Base-by-base conservation (phyloP, 176 grass and related monocot species). In the Otatea glauca region DNA sequence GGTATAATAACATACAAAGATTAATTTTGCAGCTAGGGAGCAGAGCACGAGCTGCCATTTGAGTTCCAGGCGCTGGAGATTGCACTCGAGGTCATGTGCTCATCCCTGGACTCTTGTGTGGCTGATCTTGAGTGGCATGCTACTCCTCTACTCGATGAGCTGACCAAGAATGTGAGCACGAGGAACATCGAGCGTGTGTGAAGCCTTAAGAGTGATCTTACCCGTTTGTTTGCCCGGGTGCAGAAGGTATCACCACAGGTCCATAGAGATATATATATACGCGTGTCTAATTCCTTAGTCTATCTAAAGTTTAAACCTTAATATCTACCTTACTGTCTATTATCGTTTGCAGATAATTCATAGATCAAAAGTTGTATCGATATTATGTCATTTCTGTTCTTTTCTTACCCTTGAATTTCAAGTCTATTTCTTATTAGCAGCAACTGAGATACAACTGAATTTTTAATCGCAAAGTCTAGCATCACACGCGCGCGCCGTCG, bases 11-110 rank as follows among this genome's bases (percentile, higher is more conserved):
- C 1, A 32, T 74, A 72, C 16, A 65, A 58, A 42, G 45, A 41
- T 79, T 89, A 35, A 42, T 85, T 80, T 4, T 90, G 71, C 88
- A 99, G 93, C 91, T 66, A 96, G 96, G 78, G 96, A 96, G 86
- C 77, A 68, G 93, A 92, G 82, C 88, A 89, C 5, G 90, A 96
- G 77, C 76, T 99, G 65, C 93, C 97, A 2, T 99, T 99, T 59
- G 97, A 99, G 78, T 99, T 99, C 75, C 93, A 99, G 85, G 96
- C 96, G n/a, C 86, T 99, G 60, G 96, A 99, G 88, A 48, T 99
- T 17, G 93, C 91, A 4, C 88, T 96, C 0, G 93, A 96, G 85
- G 65, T 81, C 43, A 88, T 92, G 16, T 99, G 96, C 74, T 84
- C 78, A 9, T 88, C 67, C 7, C 78, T 99, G 61, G 96, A 95